Conservation (phyloP, 108 stramenopile species). For the Cylindrotheca closterium region DNA sequence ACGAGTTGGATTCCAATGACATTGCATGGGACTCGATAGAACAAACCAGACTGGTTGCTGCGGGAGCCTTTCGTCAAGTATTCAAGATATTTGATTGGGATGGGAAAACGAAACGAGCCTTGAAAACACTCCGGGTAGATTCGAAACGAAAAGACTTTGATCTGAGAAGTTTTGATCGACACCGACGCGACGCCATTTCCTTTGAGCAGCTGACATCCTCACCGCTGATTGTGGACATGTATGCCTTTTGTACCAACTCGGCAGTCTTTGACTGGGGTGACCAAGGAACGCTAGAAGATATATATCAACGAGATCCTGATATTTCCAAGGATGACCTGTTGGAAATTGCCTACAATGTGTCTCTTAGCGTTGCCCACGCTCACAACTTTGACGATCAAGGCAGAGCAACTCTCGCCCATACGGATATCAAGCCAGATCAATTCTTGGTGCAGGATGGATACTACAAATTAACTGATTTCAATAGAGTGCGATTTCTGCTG, state of each 20-base stretch:
- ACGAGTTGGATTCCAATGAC: neutral
- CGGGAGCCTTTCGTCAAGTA: slow-evolving; percentile 48
- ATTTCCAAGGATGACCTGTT: slow-evolving; percentile 33
- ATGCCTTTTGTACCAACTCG: slow-evolving; percentile 62
- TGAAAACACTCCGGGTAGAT: slow-evolving; percentile 57
- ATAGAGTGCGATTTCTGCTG: slow-evolving; percentile 65
- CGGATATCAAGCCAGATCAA: slow-evolving; percentile 65
- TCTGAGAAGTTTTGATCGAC: slow-evolving; percentile 67
- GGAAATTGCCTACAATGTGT: slow-evolving; percentile 64
- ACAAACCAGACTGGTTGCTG: slow-evolving; percentile 27
- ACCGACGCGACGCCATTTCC: slow-evolving; percentile 72
- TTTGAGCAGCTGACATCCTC: slow-evolving; percentile 45
- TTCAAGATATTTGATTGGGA: slow-evolving; percentile 40
- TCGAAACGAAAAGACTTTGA: slow-evolving; percentile 51
- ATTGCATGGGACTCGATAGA: neutral
- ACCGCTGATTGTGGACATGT: slow-evolving; percentile 65
- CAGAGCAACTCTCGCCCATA: slow-evolving; percentile 59
- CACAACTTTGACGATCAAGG: slow-evolving; percentile 62
- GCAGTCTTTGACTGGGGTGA: slow-evolving; percentile 69
- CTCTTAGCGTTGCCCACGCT: slow-evolving; percentile 53
- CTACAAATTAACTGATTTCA: slow-evolving; percentile 75
- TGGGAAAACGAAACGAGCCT: slow-evolving; percentile 33
- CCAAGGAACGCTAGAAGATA: slow-evolving; percentile 50
- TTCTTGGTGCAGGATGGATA: slow-evolving; percentile 52
- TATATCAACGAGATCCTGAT: slow-evolving; percentile 30